These are phyloP conservation scores for Diddensiella santjacobensis DNA, from an alignment of 805 yeast species.

Conservation along the genomic window DNA sequence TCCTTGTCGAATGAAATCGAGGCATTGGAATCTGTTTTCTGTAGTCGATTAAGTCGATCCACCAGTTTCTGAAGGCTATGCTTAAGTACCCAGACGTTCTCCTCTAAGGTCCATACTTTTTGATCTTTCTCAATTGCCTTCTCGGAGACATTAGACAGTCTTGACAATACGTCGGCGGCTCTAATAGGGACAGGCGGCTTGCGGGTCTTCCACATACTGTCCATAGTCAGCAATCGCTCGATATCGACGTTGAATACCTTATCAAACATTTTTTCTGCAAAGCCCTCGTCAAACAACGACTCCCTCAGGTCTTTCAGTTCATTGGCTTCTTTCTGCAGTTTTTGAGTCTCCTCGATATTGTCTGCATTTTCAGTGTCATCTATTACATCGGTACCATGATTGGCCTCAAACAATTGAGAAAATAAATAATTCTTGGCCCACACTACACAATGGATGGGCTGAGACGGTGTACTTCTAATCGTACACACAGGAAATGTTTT, in stretches of 20 bases:
- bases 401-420: slow-evolving; percentile 62
- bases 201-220: slow-evolving; percentile 74
- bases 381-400: slow-evolving; percentile 65
- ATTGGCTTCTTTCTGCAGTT: slow-evolving; percentile 33
- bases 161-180: slow-evolving; percentile 28
- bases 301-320: slow-evolving; percentile 34
- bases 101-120: slow-evolving; percentile 55
- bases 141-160: slow-evolving; percentile 15
- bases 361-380: slow-evolving; percentile 58
- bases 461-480: slow-evolving; percentile 92
- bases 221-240: slow-evolving; percentile 63
- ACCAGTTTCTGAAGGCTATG: slow-evolving; percentile 49
- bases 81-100: slow-evolving; percentile 59
- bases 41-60: slow-evolving; percentile 41
- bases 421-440: slow-evolving; percentile 96
- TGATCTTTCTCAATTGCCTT: slow-evolving; percentile 38
- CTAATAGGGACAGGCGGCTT: slow-evolving; percentile 62
- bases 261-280: slow-evolving; percentile 30
- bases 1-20: slow-evolving; percentile 75
- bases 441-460: slow-evolving; percentile 92
- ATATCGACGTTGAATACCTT: slow-evolving; percentile 73
- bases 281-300: slow-evolving; percentile 34
- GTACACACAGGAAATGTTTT: slow-evolving; percentile 95
- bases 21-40: slow-evolving; percentile 36
- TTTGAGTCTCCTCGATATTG: slow-evolving; percentile 35